phyloP scores from a whole-genome alignment of 2,329 filamentous ascomycete species.

The Cladosporium sp. region DNA sequence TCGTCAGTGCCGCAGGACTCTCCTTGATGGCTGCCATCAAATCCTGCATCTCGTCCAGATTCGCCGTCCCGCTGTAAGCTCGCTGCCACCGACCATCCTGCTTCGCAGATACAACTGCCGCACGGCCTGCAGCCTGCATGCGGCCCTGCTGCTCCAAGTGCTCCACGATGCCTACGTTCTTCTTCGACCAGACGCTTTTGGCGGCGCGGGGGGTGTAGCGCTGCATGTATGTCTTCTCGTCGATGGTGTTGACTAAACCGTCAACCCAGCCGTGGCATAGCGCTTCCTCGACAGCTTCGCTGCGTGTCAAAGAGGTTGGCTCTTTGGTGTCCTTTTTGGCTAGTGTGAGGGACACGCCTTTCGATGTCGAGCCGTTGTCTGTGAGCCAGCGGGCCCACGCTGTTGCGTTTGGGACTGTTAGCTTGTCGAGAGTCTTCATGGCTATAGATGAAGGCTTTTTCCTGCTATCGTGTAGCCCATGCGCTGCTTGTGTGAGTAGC shows the following conservation, averaged over 20 bases:
- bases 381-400: conserved; percentile 26
- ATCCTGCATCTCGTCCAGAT: conserved; percentile 51
- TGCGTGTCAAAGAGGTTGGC: conserved; percentile 44
- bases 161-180: conserved; percentile 57
- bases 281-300: conserved; percentile 56
- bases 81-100: conserved; percentile 59
- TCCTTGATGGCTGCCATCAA: conserved; percentile 47
- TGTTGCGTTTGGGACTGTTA: conserved; percentile 24
- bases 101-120: conserved; percentile 56
- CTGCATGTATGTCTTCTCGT: conserved; percentile 53
- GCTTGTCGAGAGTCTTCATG: conserved; percentile 3
- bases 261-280: conserved; percentile 66
- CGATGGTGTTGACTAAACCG: conserved; percentile 51
- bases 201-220: conserved; percentile 59
- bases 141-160: conserved; percentile 47
- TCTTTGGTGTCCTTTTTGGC: conserved; percentile 26
- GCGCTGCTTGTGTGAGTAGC: too few relatives aligned
- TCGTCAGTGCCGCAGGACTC: conserved; percentile 39
- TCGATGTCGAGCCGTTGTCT: conserved; percentile 10
- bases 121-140: conserved; percentile 52
- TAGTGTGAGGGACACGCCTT: conserved; percentile 27
- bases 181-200: conserved; percentile 59
- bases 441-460: background rate
- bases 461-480: background rate
- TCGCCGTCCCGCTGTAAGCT: conserved; percentile 55